Evolutionary conservation across 345 rosid species (phyloP).

Genomic region (Rhizophora mangle): DNA sequence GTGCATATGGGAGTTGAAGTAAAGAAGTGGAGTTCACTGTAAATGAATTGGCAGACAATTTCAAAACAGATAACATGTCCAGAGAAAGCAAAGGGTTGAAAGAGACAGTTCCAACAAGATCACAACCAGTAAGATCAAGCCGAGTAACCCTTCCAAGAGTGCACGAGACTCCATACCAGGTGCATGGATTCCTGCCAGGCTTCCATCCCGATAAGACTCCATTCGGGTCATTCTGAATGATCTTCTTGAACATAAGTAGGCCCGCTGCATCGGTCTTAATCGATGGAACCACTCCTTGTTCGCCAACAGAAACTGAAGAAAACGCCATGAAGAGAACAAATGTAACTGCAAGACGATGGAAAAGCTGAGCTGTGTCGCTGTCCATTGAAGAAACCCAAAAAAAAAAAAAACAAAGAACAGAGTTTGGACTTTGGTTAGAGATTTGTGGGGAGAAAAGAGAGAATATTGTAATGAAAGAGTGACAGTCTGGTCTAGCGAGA

Average conservation of each 20-base stretch:
- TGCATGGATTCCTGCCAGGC: conserved; percentile 50
- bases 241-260: conserved; percentile 63
- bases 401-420: conserved; percentile 3
- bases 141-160: conserved; percentile 56
- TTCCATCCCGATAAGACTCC: conserved; percentile 61
- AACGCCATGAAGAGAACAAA: conserved; percentile 26
- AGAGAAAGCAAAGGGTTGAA: conserved; percentile 59
- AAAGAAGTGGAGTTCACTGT: conserved; percentile 60
- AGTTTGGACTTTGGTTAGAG: conserved; percentile 7
- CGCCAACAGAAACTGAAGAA: conserved; percentile 28
- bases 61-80: conserved; percentile 54
- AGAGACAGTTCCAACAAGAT: conserved; percentile 53
- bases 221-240: conserved; percentile 64
- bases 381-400: conserved; percentile 48
- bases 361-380: conserved; percentile 35
- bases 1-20: conserved; percentile 62
- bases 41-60: conserved; percentile 58
- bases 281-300: conserved; percentile 36
- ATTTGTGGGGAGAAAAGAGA: conserved; percentile 12
- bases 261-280: conserved; percentile 65
- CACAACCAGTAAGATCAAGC: conserved; percentile 59
- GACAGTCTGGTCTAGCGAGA: neutral
- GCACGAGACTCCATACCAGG: conserved; percentile 78
- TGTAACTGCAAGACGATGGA: conserved; percentile 28
- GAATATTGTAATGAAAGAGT: conserved; percentile 10